Base-by-base conservation (phyloP, 352 stramenopile genomes). In the Phytopythium litorale region DNA sequence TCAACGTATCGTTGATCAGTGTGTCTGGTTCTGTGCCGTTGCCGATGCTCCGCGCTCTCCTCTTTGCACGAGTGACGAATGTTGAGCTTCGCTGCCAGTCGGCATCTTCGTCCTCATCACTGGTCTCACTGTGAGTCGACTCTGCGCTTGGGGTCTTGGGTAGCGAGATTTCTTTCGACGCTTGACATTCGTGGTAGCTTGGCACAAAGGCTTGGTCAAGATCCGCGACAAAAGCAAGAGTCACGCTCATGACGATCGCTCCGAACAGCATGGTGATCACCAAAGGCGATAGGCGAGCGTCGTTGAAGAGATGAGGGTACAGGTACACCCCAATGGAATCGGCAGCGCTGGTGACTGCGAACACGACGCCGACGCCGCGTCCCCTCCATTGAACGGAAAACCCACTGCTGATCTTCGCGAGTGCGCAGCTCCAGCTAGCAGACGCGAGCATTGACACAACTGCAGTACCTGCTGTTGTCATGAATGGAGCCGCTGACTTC, bases 271-370 rank as follows among this genome's bases (percentile, higher is more conserved):
- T 7, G 5, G 35, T 58, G 32, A 46, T 58, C 33, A 12, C 9
- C 32, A 46, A 35, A 8, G 35, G 32, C 1, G 52, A 48, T 19
- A 43, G 13, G 7, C 32, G 52, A 12, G 40, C 16, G 19, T 33
- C n/a, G 35, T 58, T 58, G 52, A 43, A 46, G 21, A 58, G 21
- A 16, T 58, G 16, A 3, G 52, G 52, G 21, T 58, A 58, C 52
- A 58, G 19, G 35, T 48, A 32, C n/a, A 11, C 21, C 16, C 52
- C 52, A 19, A 19, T 25, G 12, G 52, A 16, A 9, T 46, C 33
- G 3, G 52, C n/a, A 25, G 52, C 52, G n/a, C 35, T 33, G 9
- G 32, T 25, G 7, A 46, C 8, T 1, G 33, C 52, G 52, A 58
- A 33, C 25, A 28, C 52, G 9, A 48, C 7, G 13, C 52, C 52